Evolutionary conservation across 495 filamentous ascomycete species (phyloP), one percentile per base, ranked within the genome.

Genomic region (Penicillium simplicissimum): DNA sequence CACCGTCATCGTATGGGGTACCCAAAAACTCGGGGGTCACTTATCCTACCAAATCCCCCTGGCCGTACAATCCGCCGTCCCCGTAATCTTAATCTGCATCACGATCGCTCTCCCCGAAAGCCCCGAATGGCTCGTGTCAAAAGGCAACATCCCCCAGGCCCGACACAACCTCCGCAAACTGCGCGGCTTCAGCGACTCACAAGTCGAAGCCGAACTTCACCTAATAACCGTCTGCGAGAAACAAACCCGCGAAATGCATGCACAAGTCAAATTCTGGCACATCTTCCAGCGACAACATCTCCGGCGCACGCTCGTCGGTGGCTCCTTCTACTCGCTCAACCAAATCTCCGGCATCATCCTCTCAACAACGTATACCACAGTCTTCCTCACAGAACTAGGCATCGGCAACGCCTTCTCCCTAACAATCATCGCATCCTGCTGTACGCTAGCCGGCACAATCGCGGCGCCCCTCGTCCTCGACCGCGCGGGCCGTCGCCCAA

Each of bases 101-200:
- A 77, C 75, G 11, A 48, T 72, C 0, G 60, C 64, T 66, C 76
- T 88, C 57, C 81, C 76, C 15, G 86, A 90, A 68, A 85, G 82
- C 6, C 87, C 87, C 0, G 73, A 86, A 59, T 90, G 87, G 86
- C 81, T 89, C 11, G 74, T 88, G 52, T 71, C 76, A 40, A 84
- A 85, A 62, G 82, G 81, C 34, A 71, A 73, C 33, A 59, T 75
- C 43, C 60, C 72, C 17, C 42, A 70, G 61, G 72, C 76, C 37
- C 67, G 67, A 40, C 15, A 55, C 33, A 74, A 74, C 49, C 56
- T 78, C 10, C 70, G 74, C 15, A 74, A 71, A 60, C 62, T 77
- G 5, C 75, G 74, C n/a, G 72, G 72, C 13, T 76, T 64, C 57
- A 70, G 66, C 17, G 72, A 75, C 34, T 53, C 53, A 8, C 54